Evolutionary conservation across 768 basidiomycete genomes (phyloP), one percentile per base, ranked within the genome.

Genomic region (Podaxis sp.): DNA sequence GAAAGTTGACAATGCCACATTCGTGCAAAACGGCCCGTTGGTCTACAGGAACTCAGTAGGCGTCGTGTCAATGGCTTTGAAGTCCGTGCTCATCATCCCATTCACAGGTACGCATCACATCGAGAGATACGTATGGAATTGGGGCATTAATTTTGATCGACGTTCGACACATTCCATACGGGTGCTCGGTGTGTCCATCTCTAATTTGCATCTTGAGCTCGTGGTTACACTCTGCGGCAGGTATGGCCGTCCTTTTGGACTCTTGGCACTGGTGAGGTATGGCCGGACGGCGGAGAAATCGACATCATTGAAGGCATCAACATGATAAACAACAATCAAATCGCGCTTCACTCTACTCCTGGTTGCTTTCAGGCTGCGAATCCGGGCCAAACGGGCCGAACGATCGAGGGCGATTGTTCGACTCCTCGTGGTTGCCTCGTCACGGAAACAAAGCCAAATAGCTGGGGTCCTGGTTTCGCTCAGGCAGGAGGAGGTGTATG

Each of bases 231-330:
- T 46, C 44, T 13, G 17, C 26, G 26, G 15, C 30, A 80, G 80
- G 79, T 82, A 2, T 83, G 80, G 81, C 81, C 80, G 1, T 72
- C 80, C 4, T 81, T 83, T 63, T 84, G 82, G 82, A 82, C 80
- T 17, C 72, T 75, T 40, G 75, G 78, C 36, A 72, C 74, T n/a
- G 74, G 76, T 22, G 69, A 71, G 22, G 65, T 67, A 38, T 83
- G 81, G 83, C 83, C 83, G 3, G 58, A 69, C 6, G 75, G 74
- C 7, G 83, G 83, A 41, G 82, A 84, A 70, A 83, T 84, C 38
- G 83, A 84, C 68, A 90, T 92, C 36, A 85, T 95, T 60, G 95
- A 96, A 73, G 90, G 85, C 10, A 91, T 95, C 65, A 95, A 96
- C 74, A 68, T 82, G 56, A 84, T 87, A 74, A 73, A 76, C 7